Evolutionary conservation across 2,329 filamentous ascomycete genomes (phyloP), one percentile per base, ranked within the genome.

Genomic region (Chaetomiaceae sp.): DNA sequence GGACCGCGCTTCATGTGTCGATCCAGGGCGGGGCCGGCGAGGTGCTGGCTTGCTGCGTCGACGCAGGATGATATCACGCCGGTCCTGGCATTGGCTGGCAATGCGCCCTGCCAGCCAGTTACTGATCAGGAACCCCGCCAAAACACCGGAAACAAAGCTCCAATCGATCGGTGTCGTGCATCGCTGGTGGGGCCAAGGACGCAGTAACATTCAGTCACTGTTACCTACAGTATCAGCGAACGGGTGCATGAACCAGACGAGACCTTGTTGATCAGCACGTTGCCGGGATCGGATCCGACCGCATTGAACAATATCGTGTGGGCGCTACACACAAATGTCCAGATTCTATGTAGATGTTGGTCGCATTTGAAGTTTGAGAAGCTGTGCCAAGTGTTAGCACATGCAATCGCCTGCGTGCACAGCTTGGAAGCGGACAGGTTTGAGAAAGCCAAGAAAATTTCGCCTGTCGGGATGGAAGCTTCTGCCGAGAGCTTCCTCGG

Each of bases 31-130:
- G n/a, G n/a, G n/a, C n/a, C n/a, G n/a, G n/a, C n/a, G n/a, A n/a
- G n/a, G n/a, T n/a, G n/a, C n/a, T n/a, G n/a, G n/a, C n/a, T n/a
- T n/a, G n/a, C n/a, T n/a, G n/a, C n/a, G 33, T 48, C 8, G 47
- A 48, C 51, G 49, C 42, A 46, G 40, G 33, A 57, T 56, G 55
- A 57, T 53, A 56, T 56, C 48, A 36, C 40, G 18, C 48, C 52
- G 33, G 50, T 48, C 48, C 49, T 50, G 40, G 41, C 29, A 47
- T 22, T 8, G 30, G 27, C 43, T 22, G 46, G 22, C 54, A 50
- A 58, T 55, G 52, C 32, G 40, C 33, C n/a, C n/a, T n/a, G n/a
- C n/a, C n/a, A n/a, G n/a, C n/a, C n/a, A n/a, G n/a, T n/a, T n/a
- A n/a, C 33, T 32, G 33, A 41, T 34, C 44, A 45, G 43, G 44